Percentiles rank a stretch among this genome's conserved stretches.
Evolutionary conservation across 106 monocot species (phyloP).

Genomic region (Allium sativum): DNA sequence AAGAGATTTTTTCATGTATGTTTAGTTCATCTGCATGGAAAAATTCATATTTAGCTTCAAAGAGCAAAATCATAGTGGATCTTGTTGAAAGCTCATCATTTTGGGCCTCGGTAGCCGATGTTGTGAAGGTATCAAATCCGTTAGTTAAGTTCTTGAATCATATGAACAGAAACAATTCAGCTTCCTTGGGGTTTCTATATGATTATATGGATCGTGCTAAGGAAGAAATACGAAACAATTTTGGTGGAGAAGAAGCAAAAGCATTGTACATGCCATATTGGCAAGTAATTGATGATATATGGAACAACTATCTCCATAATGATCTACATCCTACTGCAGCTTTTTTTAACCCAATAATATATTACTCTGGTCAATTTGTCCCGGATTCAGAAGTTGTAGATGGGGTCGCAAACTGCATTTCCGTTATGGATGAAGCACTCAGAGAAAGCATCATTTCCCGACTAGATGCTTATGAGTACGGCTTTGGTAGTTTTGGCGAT

Average conservation of each 20-base stretch:
- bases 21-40: slow-evolving; percentile 43
- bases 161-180: slow-evolving; percentile 26
- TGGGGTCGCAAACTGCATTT: slow-evolving; percentile 37
- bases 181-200: slow-evolving; percentile 64
- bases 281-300: slow-evolving; percentile 59
- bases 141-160: slow-evolving; percentile 35
- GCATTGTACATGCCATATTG: slow-evolving; percentile 27
- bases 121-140: slow-evolving; percentile 47
- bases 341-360: slow-evolving; percentile 63
- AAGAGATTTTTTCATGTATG: slow-evolving; percentile 45
- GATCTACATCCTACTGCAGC: slow-evolving; percentile 67
- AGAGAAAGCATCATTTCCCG: slow-evolving; percentile 36
- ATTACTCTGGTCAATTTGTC: slow-evolving; percentile 42
- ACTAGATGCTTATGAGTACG: slow-evolving; percentile 52
- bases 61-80: slow-evolving; percentile 26
- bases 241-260: slow-evolving; percentile 33
- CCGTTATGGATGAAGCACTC: slow-evolving; percentile 36
- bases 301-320: slow-evolving; percentile 65
- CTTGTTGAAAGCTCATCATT: slow-evolving; percentile 36
- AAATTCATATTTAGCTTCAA: slow-evolving; percentile 34
- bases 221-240: slow-evolving; percentile 38
- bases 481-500: slow-evolving; percentile 25
- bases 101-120: slow-evolving; percentile 47
- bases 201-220: slow-evolving; percentile 77
- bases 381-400: slow-evolving; percentile 63